A percentile compares a stretch with the other conserved stretches of the same genome.
Evolutionary conservation across 306 rosid species (phyloP).

Genomic region (Phaseolus lunatus): DNA sequence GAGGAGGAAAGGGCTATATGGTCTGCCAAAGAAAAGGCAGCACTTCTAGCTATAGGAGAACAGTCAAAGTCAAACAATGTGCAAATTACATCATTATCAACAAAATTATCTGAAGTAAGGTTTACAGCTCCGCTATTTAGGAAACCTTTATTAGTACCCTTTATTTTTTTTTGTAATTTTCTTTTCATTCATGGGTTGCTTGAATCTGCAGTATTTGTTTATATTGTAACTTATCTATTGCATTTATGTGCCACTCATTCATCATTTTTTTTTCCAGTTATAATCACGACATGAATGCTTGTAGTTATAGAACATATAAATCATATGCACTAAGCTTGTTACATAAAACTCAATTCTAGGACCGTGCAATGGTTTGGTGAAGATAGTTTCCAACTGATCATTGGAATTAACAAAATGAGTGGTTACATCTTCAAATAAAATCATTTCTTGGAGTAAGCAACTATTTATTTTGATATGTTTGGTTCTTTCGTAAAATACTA

Average conservation of each 20-base stretch:
- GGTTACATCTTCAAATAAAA: no score
- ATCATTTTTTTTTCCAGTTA: background rate
- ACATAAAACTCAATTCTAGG: no score
- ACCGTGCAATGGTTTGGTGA: no score
- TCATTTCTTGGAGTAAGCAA: no score
- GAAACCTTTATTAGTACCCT: slow-evolving; percentile 33
- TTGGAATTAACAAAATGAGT: no score
- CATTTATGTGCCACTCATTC: slow-evolving; percentile 5
- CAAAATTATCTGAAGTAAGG: slow-evolving; percentile 69
- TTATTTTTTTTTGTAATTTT: slow-evolving; percentile 18
- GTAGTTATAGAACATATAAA: no score
- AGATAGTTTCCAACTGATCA: no score
- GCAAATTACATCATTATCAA: slow-evolving; percentile 60
- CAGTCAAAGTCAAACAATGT: slow-evolving; percentile 56
- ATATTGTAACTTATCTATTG: slow-evolving; percentile 17
- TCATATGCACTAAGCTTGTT: no score
- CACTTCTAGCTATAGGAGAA: slow-evolving; percentile 72
- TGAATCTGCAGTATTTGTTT: slow-evolving; percentile 14
- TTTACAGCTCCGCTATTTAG: slow-evolving; percentile 24
- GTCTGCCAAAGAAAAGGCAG: slow-evolving; percentile 80
- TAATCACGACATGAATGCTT: no score
- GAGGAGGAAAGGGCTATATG: slow-evolving; percentile 94
- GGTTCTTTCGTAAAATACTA: no score
- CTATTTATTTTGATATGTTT: no score
- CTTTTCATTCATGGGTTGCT: slow-evolving; percentile 21